Percentiles rank a stretch among this genome's conserved stretches.
Evolutionary conservation across 345 rosid genomes (phyloP).

Genomic region (Hypericum androsaemum): DNA sequence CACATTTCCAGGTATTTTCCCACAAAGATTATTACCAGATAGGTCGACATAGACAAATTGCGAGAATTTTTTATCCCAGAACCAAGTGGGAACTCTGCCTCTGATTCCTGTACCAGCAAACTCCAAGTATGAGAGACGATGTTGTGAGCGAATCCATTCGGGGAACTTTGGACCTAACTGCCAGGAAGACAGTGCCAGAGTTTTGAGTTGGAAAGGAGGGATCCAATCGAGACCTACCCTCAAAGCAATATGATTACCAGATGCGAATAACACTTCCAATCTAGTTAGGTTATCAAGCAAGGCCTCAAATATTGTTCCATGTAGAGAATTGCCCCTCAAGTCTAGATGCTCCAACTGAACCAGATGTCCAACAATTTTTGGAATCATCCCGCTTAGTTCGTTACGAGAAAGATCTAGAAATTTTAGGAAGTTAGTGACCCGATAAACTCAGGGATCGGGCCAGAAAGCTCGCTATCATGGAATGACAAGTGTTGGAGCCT

Average conservation of each 20-base stretch:
- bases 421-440: not conserved
- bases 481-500: too few species aligned
- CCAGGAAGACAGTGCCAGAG: not conserved
- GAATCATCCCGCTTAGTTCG: conserved; percentile 18
- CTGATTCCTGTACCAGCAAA: conserved; percentile 6
- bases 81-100: conserved; percentile 4
- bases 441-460: conserved; percentile 14
- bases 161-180: conserved; percentile 7
- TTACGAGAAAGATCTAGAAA: not conserved
- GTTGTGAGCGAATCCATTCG: conserved; percentile 7
- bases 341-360: conserved; percentile 10
- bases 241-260: not conserved
- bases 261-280: not conserved
- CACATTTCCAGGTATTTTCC: not conserved
- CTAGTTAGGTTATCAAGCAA: conserved; percentile 10
- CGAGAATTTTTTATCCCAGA: not conserved
- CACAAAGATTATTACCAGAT: not conserved
- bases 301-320: conserved; percentile 7
- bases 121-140: not conserved
- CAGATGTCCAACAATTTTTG: conserved; percentile 14
- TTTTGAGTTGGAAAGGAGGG: conserved; percentile 6
- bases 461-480: not conserved
- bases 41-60: not conserved
- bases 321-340: conserved; percentile 5
- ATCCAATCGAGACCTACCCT: conserved; percentile 4